These are phyloP conservation scores for Falciphora oryzae DNA, from an alignment of 2,329 filamentous ascomycete species.

Conservation along the genomic window DNA sequence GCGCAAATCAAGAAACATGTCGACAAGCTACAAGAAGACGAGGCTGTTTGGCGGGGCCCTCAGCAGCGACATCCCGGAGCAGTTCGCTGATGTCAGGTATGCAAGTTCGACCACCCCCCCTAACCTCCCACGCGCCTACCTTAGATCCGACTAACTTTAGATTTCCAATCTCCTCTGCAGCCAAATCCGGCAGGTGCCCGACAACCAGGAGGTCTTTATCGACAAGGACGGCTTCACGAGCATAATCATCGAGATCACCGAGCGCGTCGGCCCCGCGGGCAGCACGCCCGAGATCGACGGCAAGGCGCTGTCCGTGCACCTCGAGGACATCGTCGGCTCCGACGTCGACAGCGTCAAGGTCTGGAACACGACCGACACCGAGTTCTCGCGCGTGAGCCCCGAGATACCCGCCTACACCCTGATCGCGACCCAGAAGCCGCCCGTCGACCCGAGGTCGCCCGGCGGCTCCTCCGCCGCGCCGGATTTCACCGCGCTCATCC, in stretches of 20 bases:
- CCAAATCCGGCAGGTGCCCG: slow-evolving; percentile 67
- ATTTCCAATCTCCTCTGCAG: slow-evolving; percentile 35
- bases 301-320: slow-evolving; percentile 61
- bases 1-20: slow-evolving; percentile 31
- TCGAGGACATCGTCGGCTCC: slow-evolving; percentile 62
- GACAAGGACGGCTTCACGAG: slow-evolving; percentile 77
- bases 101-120: slow-evolving; percentile 13
- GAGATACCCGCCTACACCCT: slow-evolving; percentile 61
- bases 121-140: background rate
- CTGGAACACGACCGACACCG: slow-evolving; percentile 57
- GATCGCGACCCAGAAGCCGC: slow-evolving; percentile 58
- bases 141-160: background rate
- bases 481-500: slow-evolving; percentile 68
- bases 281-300: slow-evolving; percentile 58
- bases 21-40: slow-evolving; percentile 46
- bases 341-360: slow-evolving; percentile 60
- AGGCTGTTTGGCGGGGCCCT: slow-evolving; percentile 70
- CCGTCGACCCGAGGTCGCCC: slow-evolving; percentile 20
- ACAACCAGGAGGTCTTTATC: slow-evolving; percentile 91
- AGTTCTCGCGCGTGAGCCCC: slow-evolving; percentile 45
- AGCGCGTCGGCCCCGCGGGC: slow-evolving; percentile 60
- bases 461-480: slow-evolving; percentile 34
- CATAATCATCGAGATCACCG: slow-evolving; percentile 85
- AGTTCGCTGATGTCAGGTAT: slow-evolving; percentile 70
- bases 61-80: slow-evolving; percentile 58